Conservation (phyloP, 306 rosid species). For the Sicyos edulis region DNA sequence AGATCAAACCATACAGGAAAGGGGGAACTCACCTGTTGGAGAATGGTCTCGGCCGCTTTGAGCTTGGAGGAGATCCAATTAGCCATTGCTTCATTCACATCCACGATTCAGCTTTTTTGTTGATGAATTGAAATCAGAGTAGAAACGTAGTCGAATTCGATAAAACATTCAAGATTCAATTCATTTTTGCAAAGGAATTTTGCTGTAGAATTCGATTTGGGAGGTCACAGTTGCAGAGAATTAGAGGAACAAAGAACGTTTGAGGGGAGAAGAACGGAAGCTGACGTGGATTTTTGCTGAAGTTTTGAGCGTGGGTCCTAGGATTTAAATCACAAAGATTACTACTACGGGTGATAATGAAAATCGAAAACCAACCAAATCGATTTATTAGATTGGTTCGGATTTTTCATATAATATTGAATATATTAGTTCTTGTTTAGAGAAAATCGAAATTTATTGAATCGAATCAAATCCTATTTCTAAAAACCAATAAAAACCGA, state of each 20-base stretch:
- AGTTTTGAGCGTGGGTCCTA: neutral
- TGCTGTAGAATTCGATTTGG: neutral
- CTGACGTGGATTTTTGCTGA: slow-evolving; percentile 9
- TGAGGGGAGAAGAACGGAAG: neutral
- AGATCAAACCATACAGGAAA: slow-evolving; percentile 18
- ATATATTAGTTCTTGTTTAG: no score
- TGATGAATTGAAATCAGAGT: neutral
- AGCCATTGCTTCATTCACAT: slow-evolving; percentile 44
- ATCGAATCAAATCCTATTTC: no score
- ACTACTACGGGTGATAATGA: no score
- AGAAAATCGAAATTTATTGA: no score
- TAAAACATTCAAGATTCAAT: neutral
- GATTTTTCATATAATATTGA: no score
- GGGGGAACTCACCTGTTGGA: no score
- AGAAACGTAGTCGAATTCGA: neutral
- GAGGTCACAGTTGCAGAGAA: slow-evolving; percentile 10
- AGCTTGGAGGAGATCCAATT: no score
- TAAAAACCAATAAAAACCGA: no score
- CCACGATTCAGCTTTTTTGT: slow-evolving; percentile 20
- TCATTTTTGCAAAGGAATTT: neutral
- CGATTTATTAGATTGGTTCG: no score
- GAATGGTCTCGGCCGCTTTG: no score
- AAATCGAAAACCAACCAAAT: no score
- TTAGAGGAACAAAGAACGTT: neutral
- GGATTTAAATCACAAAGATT: neutral